Evolutionary conservation across 371 early-diverging fungal species (phyloP).

Genomic region (Apophysomyces sp.): DNA sequence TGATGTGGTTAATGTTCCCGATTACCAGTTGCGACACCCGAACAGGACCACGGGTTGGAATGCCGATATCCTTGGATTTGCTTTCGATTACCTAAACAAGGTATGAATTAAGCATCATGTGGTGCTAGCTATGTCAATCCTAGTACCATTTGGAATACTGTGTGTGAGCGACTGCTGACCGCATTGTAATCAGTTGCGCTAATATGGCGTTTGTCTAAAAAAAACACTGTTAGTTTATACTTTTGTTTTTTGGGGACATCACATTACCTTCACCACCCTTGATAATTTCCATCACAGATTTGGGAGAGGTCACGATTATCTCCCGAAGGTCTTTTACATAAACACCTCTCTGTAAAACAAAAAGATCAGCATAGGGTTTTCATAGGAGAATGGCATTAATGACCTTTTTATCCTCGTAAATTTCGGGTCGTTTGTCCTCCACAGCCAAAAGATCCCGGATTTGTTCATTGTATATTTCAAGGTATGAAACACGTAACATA

Average conservation of each 20-base stretch:
- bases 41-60: neutral
- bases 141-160: conserved; percentile 85
- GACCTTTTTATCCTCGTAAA: conserved; percentile 78
- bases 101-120: neutral
- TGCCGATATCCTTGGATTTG: neutral
- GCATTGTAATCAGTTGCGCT: conserved; percentile 89
- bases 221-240: neutral
- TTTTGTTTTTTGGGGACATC: neutral
- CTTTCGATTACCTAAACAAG: conserved; percentile 24
- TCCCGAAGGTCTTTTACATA: conserved; percentile 88
- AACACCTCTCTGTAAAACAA: conserved; percentile 67
- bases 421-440: conserved; percentile 74
- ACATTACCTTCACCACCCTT: conserved; percentile 72
- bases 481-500: conserved; percentile 88
- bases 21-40: conserved; percentile 62
- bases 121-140: neutral
- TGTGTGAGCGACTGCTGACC: conserved; percentile 87
- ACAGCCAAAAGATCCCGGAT: conserved; percentile 88
- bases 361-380: no score
- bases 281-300: conserved; percentile 79
- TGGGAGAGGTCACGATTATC: conserved; percentile 83
- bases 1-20: neutral
- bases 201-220: conserved; percentile 70
- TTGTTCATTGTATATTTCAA: conserved; percentile 98
- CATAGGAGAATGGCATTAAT: no score